Base-by-base conservation (phyloP, 306 rosid genomes). In the Gillenia trifoliata region DNA sequence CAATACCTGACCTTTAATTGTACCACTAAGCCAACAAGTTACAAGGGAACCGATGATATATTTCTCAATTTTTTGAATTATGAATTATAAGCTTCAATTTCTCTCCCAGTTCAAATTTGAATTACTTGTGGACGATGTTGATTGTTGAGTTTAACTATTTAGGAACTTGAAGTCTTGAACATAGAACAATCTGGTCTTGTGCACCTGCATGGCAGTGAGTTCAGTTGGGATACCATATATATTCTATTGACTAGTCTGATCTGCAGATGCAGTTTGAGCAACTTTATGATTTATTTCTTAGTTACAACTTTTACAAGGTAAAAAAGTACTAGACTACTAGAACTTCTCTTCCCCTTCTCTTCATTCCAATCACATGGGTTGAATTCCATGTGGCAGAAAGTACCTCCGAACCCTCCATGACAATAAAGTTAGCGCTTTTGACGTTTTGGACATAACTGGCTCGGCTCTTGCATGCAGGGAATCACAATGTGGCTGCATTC, bases 401-500 rank as follows among this genome's bases (percentile, higher is more conserved):
- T 77, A 77, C 75, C 70, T 79, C 47, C 66, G 78, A 81, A 79
- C 59, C 73, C 69, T 63, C 45, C 64, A 34, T 64, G 82, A 75
- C 3, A 67, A 19, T 63, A 83, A 84, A 80, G 76, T 52, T 69
- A 69, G 75, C 77, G 83, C 68, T 75, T 75, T 59, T 76, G 78
- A 77, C 70, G 82, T 85, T 86, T 92, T 92, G 95, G 96, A 86
- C 13, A 76, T 80, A 84, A 88, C 77, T 83, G 79, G 74, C 33
- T 82, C 64, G 84, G 82, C 78, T 80, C 64, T 88, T 85, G 86
- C 81, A 78, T 33, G 72, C 49, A 67, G 77, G 80, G 91, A 77
- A 89, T 92, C 89, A 74, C 75, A 84, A 66, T 64, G 22, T 88
- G 96, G 90, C 86, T 64, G 81, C 87, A 82, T 84, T 82, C 82